Percentiles rank a stretch among this genome's conserved stretches.
Conservation (phyloP, 1,284 basidiomycete genomes). For the Porodaedalea pini region DNA sequence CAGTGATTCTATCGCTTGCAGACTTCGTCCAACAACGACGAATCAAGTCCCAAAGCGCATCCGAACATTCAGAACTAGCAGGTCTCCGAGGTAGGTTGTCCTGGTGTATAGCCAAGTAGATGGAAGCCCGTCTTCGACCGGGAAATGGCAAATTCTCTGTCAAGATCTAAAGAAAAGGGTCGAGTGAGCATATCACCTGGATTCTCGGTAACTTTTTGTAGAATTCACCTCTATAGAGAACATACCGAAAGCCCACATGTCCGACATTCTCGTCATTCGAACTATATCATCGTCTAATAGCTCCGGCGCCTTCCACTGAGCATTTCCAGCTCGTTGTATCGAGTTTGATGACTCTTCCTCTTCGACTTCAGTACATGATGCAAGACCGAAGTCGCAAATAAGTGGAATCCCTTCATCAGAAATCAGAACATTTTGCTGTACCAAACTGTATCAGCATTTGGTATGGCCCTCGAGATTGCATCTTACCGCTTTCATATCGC, state of each 20-base stretch:
- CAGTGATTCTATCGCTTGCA: background rate
- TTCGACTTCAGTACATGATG: background rate
- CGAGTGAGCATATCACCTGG: background rate
- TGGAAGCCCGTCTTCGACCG: background rate
- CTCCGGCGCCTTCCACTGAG: constrained; percentile 9
- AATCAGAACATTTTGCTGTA: constrained; percentile 13
- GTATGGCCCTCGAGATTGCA: background rate
- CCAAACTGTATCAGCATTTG: background rate
- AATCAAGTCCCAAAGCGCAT: constrained; percentile 5
- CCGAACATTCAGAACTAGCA: background rate
- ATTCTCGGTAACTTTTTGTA: too few relatives aligned
- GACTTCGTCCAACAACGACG: background rate
- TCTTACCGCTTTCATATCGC: constrained; percentile 12
- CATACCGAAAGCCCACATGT: constrained; percentile 19
- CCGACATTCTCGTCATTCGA: background rate
- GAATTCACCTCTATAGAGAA: constrained; percentile 3
- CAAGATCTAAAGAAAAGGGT: constrained; percentile 1
- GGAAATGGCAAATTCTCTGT: constrained; percentile 10
- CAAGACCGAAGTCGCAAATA: constrained; percentile 11
- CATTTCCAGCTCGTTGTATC: constrained; percentile 9
- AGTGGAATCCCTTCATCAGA: background rate
- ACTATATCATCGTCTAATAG: background rate
- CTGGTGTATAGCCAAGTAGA: background rate
- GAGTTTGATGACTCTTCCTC: background rate
- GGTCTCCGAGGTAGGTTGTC: constrained; percentile 3